These are phyloP conservation scores for Syncephalastrum contaminatum DNA, from an alignment of 371 early-diverging fungal genomes.

Conservation along the genomic window DNA sequence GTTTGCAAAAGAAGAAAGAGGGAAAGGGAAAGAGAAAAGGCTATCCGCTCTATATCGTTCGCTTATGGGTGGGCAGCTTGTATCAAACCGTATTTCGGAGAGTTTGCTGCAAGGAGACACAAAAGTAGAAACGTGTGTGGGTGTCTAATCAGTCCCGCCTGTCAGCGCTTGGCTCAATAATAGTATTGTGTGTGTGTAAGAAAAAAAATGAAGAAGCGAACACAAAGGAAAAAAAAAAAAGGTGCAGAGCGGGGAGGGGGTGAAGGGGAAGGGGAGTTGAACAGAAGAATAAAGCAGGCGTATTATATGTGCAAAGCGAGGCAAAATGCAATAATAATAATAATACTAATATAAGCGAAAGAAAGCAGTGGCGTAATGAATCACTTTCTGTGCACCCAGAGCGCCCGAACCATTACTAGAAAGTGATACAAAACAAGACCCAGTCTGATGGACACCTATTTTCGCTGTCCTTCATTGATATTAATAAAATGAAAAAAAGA, in stretches of 20 bases:
- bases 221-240: background rate
- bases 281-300: constrained; percentile 1
- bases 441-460: background rate
- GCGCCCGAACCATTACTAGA: constrained; percentile 8
- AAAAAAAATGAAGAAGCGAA: constrained; percentile 1
- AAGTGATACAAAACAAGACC: background rate
- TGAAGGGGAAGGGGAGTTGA: constrained; percentile 1
- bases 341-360: constrained; percentile 2
- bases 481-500: background rate
- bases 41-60: too few species aligned
- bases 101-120: too few species aligned
- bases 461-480: background rate
- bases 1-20: background rate
- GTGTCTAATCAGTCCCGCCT: too few species aligned
- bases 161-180: too few species aligned
- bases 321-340: too few species aligned
- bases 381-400: constrained; percentile 6
- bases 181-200: background rate
- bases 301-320: too few species aligned
- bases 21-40: background rate
- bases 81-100: too few species aligned
- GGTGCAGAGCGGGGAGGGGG: background rate
- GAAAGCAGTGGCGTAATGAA: constrained; percentile 9
- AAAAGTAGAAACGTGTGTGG: too few species aligned
- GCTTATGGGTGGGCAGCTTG: too few species aligned